phyloP scores from a whole-genome alignment of 352 stramenopile genomes.

The Pythium brachiatum region DNA sequence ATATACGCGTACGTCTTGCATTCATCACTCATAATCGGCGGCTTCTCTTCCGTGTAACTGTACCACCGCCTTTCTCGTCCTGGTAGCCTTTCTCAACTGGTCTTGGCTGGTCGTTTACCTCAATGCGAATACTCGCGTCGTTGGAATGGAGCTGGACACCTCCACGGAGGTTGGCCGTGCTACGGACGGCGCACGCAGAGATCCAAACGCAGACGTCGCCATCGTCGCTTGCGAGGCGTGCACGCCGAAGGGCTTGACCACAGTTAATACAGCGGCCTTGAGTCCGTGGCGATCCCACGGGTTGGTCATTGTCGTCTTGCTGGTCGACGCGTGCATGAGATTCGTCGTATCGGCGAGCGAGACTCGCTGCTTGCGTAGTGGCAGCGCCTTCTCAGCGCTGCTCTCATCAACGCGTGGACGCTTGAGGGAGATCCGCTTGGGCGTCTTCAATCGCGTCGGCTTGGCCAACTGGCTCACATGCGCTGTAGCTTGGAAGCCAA shows the following conservation, averaged over 20 bases:
- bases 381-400: slow-evolving; percentile 49
- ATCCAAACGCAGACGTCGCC: slow-evolving; percentile 11
- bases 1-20: slow-evolving; percentile 19
- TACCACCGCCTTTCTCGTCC: neutral
- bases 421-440: slow-evolving; percentile 61
- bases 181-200: neutral
- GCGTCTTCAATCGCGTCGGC: slow-evolving; percentile 44
- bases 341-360: slow-evolving; percentile 25
- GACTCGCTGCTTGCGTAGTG: slow-evolving; percentile 52
- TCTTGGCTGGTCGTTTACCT: slow-evolving; percentile 10
- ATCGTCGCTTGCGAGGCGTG: neutral
- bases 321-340: slow-evolving; percentile 26
- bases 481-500: neutral
- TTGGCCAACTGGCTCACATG: slow-evolving; percentile 43
- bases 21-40: neutral
- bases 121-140: slow-evolving; percentile 21
- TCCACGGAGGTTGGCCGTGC: neutral
- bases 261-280: neutral
- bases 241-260: slow-evolving; percentile 8
- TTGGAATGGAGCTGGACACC: neutral
- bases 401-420: slow-evolving; percentile 41
- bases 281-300: slow-evolving; percentile 23
- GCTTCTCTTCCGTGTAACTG: neutral
- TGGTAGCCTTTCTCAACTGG: neutral
- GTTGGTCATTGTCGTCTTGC: slow-evolving; percentile 27